phyloP scores from a whole-genome alignment of 2,329 filamentous ascomycete genomes.

The Pestalotiopsis sp. region DNA sequence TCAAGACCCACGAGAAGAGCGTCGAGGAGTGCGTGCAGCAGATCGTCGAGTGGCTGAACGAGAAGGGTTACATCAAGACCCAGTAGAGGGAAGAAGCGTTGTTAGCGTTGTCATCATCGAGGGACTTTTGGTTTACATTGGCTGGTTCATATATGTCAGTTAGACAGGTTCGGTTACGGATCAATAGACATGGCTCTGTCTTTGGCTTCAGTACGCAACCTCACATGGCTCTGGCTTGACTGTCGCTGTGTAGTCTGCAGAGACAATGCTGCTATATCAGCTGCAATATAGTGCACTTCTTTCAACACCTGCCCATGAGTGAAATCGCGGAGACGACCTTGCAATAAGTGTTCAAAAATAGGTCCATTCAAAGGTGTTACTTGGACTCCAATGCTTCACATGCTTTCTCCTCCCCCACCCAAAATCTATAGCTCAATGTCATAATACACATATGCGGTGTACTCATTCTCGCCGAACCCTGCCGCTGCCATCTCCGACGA shows the following conservation, averaged over 20 bases:
- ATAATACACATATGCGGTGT: slow-evolving; percentile 97
- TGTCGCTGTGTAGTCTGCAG: too few relatives aligned
- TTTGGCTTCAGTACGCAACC: background rate
- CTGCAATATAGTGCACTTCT: background rate
- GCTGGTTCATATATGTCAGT: background rate
- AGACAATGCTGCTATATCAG: background rate
- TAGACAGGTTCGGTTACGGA: slow-evolving; percentile 1
- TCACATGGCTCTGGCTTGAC: background rate
- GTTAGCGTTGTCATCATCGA: background rate
- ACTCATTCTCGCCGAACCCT: slow-evolving; percentile 74
- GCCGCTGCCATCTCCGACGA: slow-evolving; percentile 84
- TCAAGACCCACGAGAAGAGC: slow-evolving; percentile 78
- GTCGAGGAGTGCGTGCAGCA: slow-evolving; percentile 87
- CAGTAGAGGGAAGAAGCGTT: slow-evolving; percentile 13
- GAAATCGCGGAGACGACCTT: background rate
- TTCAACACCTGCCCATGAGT: too few relatives aligned
- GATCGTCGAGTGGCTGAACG: slow-evolving; percentile 79
- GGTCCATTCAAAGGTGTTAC: background rate
- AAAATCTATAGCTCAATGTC: slow-evolving; percentile 73
- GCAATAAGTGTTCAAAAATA: background rate
- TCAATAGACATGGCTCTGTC: background rate
- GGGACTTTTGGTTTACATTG: background rate
- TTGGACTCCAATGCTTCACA: background rate
- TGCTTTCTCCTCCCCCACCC: background rate
- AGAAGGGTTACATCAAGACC: slow-evolving; percentile 60